Base-by-base conservation (phyloP, 2,329 filamentous ascomycete genomes). In the Calycina marina region DNA sequence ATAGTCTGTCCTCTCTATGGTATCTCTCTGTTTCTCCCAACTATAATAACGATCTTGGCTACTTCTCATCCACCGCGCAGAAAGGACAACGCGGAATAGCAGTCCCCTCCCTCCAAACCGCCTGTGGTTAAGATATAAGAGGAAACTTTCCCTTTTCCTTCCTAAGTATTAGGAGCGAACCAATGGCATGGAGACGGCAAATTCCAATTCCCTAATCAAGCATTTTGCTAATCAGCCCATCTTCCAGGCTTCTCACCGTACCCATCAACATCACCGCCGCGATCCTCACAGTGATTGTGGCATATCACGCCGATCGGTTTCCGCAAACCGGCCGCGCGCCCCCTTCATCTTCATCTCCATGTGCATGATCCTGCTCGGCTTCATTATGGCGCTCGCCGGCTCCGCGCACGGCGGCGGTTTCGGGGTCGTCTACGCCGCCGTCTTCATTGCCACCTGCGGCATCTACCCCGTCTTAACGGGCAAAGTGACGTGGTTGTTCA, bases 401-500 rank as follows among this genome's bases (percentile, higher is more conserved):
- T n/a, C 20, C 8, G 54, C 60, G 25, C 65, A 65, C 2, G 44
- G 48, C 0, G 49, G 52, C 0, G 58, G 60, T 1, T 66, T 73
- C 0, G 69, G 71, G 0, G 56, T 76, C 0, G 71, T 67, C 0
- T 77, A 77, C 41, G 41, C 62, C 0, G 72, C 71, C 3, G 73
- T 68, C 0, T 69, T 77, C 47, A 68, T 79, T 39, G 70, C 71
- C 0, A 70, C 72, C 0, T 72, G 65, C 0, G 77, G 77, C 0
- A 79, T 81, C 41, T 81, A 78, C 47, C 74, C 75, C 0, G 66
- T 70, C 0, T 67, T 63, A 0, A 72, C 73, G 0, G 62, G 79
- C 2, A 67, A 72, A 0, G 58, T 82, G 0, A 72, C 69, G 1
- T 82, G 77, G 76, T 72, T 75, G 0, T 75, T 76, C 2, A 78